phyloP scores from a whole-genome alignment of 495 filamentous ascomycete species.

The Penicillium simplicissimum region DNA sequence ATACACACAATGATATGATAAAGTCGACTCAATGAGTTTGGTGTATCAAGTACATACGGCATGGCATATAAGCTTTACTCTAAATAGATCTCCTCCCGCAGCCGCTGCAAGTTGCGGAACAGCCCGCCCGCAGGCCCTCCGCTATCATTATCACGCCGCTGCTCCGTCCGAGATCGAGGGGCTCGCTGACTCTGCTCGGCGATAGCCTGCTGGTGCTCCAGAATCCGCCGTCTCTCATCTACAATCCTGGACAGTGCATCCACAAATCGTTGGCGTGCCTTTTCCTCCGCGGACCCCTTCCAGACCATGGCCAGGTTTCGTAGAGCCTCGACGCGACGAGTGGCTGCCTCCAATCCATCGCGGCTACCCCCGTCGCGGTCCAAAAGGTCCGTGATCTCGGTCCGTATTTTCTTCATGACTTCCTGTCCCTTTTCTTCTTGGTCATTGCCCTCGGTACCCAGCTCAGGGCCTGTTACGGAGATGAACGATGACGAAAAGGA shows the following conservation, averaged over 20 bases:
- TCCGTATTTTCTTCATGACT: slow-evolving; percentile 63
- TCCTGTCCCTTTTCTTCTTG: slow-evolving; percentile 80
- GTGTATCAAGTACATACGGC: too few relatives aligned
- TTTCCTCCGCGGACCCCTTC: slow-evolving; percentile 92
- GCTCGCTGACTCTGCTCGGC: slow-evolving; percentile 36
- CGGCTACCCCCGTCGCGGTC: slow-evolving; percentile 44
- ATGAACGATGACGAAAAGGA: slow-evolving; percentile 74
- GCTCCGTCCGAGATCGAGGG: slow-evolving; percentile 26
- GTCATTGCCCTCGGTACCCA: slow-evolving; percentile 59
- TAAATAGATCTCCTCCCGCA: slow-evolving; percentile 72
- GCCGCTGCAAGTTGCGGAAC: slow-evolving; percentile 75
- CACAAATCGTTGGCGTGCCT: slow-evolving; percentile 76
- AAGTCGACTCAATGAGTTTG: too few relatives aligned
- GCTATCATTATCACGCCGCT: slow-evolving; percentile 41
- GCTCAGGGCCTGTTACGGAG: slow-evolving; percentile 76
- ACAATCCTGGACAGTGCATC: slow-evolving; percentile 68
- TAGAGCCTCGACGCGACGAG: slow-evolving; percentile 68
- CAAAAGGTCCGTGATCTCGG: slow-evolving; percentile 70
- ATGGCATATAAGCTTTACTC: slow-evolving; percentile 31
- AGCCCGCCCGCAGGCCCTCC: slow-evolving; percentile 67
- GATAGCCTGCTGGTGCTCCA: slow-evolving; percentile 55
- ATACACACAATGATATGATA: too few relatives aligned
- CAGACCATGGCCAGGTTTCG: slow-evolving; percentile 75
- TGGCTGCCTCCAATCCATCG: slow-evolving; percentile 63
- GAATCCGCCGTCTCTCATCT: slow-evolving; percentile 55